Percentiles rank a stretch among this genome's conserved stretches.
Evolutionary conservation across 208 protist species (phyloP).

Genomic region (Crithidia brevicula): DNA sequence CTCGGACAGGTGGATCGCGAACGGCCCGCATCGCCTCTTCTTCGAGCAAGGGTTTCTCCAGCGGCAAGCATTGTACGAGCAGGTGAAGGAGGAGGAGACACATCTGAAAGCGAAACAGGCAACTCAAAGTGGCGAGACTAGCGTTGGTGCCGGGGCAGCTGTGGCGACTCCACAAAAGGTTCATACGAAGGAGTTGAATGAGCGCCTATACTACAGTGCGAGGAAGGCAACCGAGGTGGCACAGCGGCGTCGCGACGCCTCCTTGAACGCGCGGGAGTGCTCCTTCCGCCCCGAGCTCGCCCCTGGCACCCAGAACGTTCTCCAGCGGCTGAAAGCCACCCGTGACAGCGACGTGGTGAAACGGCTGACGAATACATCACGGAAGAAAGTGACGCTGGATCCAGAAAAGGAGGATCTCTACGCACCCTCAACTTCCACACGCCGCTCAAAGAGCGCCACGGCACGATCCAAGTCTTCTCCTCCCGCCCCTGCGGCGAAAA

Average conservation of each 20-base stretch:
- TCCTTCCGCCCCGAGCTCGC: conserved; percentile 70
- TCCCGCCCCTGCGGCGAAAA: not conserved
- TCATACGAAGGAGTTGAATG: conserved; percentile 35
- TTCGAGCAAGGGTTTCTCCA: conserved; percentile 73
- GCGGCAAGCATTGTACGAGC: conserved; percentile 72
- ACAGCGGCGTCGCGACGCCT: conserved; percentile 33
- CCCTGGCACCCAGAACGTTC: conserved; percentile 60
- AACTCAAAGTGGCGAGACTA: too few relatives aligned
- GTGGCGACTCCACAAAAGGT: not conserved
- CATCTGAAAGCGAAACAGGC: conserved; percentile 8
- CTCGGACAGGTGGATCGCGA: conserved; percentile 70
- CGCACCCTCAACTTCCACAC: not conserved
- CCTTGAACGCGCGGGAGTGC: conserved; percentile 42
- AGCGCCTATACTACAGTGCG: conserved; percentile 63
- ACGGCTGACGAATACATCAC: conserved; percentile 44
- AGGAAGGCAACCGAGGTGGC: conserved; percentile 29
- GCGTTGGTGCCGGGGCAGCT: not conserved
- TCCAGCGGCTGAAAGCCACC: conserved; percentile 25
- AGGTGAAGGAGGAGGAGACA: conserved; percentile 58
- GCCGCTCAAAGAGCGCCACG: not conserved
- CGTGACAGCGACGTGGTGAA: conserved; percentile 76
- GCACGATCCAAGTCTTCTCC: not conserved
- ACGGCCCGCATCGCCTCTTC: conserved; percentile 69
- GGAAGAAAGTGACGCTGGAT: not conserved
- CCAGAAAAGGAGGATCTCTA: conserved; percentile 14